Evolutionary conservation across 805 yeast species (phyloP).

Genomic region (Myxozyma lipomycoides): DNA sequence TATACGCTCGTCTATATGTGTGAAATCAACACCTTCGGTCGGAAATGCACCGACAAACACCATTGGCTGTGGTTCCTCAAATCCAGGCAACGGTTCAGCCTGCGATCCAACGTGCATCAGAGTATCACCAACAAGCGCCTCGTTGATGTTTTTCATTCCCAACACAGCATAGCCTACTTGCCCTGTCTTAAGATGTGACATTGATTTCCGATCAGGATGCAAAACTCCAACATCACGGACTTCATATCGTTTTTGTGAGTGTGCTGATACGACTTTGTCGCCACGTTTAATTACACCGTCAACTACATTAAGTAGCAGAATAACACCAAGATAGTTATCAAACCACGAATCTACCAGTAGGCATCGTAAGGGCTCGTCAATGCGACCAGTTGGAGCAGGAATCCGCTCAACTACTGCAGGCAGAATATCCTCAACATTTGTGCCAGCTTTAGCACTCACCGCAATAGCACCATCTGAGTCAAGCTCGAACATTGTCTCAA

Average conservation of each 20-base stretch:
- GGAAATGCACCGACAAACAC: constrained; percentile 98
- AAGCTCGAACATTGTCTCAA: constrained; percentile 78
- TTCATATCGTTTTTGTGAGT: constrained; percentile 71
- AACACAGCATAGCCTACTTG: constrained; percentile 95
- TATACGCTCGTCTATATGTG: constrained; percentile 82
- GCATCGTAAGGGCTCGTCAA: constrained; percentile 55
- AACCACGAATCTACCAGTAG: constrained; percentile 97
- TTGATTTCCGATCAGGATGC: constrained; percentile 81
- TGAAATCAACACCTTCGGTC: constrained; percentile 88
- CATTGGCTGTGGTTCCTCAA: constrained; percentile 97
- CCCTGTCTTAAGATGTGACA: constrained; percentile 69
- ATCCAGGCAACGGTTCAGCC: constrained; percentile 83
- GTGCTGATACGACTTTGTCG: constrained; percentile 70
- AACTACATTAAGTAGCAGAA: constrained; percentile 73
- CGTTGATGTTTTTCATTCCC: constrained; percentile 83
- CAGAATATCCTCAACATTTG: constrained; percentile 69
- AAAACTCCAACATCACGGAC: constrained; percentile 90
- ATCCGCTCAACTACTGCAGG: constrained; percentile 78
- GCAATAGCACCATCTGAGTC: constrained; percentile 69
- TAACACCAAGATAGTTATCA: constrained; percentile 87
- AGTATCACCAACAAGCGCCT: constrained; percentile 91
- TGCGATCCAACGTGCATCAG: constrained; percentile 51
- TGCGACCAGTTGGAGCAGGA: constrained; percentile 69
- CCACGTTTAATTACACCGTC: constrained; percentile 79
- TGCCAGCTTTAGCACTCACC: constrained; percentile 89